These are phyloP conservation scores for Aureobasidium sp. DNA, from an alignment of 2,329 filamentous ascomycete genomes.

Conservation along the genomic window DNA sequence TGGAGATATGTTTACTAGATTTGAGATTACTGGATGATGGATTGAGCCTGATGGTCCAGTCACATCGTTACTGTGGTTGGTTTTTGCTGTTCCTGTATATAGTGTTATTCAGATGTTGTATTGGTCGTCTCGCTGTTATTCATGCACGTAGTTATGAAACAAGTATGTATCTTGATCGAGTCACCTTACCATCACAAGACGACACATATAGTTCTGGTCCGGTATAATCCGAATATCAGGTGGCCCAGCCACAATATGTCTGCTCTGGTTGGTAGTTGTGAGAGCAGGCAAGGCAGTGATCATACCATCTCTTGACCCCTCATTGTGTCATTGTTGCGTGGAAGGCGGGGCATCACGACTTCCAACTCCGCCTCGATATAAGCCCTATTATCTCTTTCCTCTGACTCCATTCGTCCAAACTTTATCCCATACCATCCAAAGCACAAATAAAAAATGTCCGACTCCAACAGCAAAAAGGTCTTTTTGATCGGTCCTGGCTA, in stretches of 20 bases:
- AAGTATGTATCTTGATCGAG: no score
- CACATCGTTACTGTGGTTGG: not conserved
- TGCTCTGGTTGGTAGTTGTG: no score
- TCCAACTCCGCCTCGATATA: not conserved
- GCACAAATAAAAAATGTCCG: not conserved
- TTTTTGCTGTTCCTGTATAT: not conserved
- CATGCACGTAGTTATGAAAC: no score
- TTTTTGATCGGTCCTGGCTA: conserved; percentile 41
- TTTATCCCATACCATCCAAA: not conserved
- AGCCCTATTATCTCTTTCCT: not conserved
- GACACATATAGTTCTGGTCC: no score
- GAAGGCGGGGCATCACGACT: not conserved
- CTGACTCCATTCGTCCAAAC: not conserved
- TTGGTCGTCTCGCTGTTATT: not conserved
- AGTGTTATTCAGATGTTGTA: not conserved
- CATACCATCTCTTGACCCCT: not conserved
- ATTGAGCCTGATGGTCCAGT: not conserved
- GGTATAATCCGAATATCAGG: no score
- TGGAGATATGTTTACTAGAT: conserved; percentile 24
- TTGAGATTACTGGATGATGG: no score
- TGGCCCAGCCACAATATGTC: no score
- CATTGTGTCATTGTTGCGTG: not conserved
- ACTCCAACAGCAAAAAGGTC: conserved; percentile 24
- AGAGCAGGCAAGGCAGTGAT: no score
- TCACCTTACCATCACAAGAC: no score